phyloP scores from a whole-genome alignment of 2,329 filamentous ascomycete genomes.

The Cadophora gregata region DNA sequence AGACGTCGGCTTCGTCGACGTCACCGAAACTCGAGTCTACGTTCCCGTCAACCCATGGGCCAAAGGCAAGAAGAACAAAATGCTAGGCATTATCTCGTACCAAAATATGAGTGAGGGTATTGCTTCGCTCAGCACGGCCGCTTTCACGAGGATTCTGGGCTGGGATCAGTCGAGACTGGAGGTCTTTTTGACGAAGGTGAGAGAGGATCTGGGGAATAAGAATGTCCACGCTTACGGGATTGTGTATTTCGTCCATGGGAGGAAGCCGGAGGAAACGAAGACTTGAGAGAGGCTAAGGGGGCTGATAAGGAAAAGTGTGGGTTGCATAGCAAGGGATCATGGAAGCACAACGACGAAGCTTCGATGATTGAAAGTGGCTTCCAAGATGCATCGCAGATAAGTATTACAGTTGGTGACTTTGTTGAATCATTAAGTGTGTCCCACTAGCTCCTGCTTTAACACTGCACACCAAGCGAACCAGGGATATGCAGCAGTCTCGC shows the following conservation, averaged over 20 bases:
- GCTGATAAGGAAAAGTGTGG: too few species aligned
- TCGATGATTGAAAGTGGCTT: too few species aligned
- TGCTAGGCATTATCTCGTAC: conserved; percentile 22
- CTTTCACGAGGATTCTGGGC: conserved; percentile 33
- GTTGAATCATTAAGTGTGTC: too few species aligned
- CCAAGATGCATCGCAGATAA: too few species aligned
- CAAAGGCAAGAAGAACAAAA: conserved; percentile 41
- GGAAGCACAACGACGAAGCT: too few species aligned
- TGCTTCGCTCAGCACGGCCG: conserved; percentile 28
- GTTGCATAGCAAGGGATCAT: too few species aligned
- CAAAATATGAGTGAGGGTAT: conserved; percentile 31
- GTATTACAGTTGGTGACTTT: too few species aligned
- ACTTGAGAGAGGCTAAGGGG: neutral
- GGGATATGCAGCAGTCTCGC: too few species aligned
- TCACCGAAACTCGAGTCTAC: conserved; percentile 45
- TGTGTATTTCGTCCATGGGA: conserved; percentile 21
- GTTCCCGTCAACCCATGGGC: conserved; percentile 61
- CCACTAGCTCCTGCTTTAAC: too few species aligned
- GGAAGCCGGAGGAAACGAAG: conserved; percentile 11
- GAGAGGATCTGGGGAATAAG: conserved; percentile 43
- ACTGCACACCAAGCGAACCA: too few species aligned
- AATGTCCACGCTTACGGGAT: conserved; percentile 41
- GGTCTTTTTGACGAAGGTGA: conserved; percentile 42
- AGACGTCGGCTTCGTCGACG: conserved; percentile 42
- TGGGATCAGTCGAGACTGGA: conserved; percentile 33